Percentiles rank a stretch among this genome's conserved stretches.
Conservation (phyloP, 1,139 yeast species). For the Sugiyamaella paludigena region DNA sequence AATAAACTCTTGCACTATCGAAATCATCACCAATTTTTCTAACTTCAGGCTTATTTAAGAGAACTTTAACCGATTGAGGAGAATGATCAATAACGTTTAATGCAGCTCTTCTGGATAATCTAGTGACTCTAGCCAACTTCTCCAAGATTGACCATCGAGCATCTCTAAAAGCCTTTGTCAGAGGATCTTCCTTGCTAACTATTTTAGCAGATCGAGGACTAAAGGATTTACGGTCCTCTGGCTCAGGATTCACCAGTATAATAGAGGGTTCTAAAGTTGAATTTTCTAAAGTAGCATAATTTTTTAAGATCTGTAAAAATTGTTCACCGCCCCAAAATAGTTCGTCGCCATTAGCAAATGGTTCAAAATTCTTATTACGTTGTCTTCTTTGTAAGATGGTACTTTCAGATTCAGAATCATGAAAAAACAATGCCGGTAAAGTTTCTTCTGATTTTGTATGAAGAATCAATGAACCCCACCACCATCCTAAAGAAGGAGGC, state of each 20-base stretch:
- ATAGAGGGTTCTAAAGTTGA: constrained; percentile 72
- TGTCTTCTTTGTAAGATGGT: constrained; percentile 59
- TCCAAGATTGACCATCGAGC: constrained; percentile 87
- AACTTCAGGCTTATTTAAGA: constrained; percentile 77
- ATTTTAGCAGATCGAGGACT: constrained; percentile 51
- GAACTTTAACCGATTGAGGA: constrained; percentile 53
- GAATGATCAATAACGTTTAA: constrained; percentile 67
- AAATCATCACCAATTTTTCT: constrained; percentile 80
- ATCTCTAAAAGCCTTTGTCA: constrained; percentile 47
- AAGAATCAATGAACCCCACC: constrained; percentile 83
- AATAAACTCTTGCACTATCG: constrained; percentile 84
- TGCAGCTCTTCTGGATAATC: constrained; percentile 59
- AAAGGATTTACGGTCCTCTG: constrained; percentile 74
- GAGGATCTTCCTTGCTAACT: constrained; percentile 27
- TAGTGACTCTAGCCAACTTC: constrained; percentile 78
- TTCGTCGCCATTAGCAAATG: constrained; percentile 60
- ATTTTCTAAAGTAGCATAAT: constrained; percentile 59
- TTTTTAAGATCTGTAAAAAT: constrained; percentile 55
- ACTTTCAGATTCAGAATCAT: constrained; percentile 81
- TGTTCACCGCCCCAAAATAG: constrained; percentile 92
- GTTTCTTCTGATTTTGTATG: constrained; percentile 67
- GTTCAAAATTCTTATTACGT: constrained; percentile 66
- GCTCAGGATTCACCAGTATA: constrained; percentile 73
- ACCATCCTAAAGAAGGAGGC: constrained; percentile 81
- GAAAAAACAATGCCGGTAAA: constrained; percentile 84